Percentiles rank a stretch among this genome's conserved stretches.
Evolutionary conservation across 176 grass and related monocot species (phyloP).

Genomic region (Pontederia crassipes): DNA sequence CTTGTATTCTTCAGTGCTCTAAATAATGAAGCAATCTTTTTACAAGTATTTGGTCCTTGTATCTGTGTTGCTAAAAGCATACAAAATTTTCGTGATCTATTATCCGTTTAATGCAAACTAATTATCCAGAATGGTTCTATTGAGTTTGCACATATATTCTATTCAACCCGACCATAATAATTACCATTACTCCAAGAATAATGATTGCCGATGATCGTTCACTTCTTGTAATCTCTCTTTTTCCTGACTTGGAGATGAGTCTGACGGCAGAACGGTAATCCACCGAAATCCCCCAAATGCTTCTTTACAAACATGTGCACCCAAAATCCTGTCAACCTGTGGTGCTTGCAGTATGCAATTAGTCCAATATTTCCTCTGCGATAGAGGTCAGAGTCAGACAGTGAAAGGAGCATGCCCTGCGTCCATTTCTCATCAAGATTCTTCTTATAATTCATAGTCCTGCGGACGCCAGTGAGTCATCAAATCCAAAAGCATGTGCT

Average conservation of each 20-base stretch:
- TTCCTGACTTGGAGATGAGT: constrained; percentile 42
- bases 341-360: constrained; percentile 40
- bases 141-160: no score
- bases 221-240: constrained; percentile 28
- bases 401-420: constrained; percentile 41
- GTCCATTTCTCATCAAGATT: constrained; percentile 42
- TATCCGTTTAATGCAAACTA: no score
- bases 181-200: no score
- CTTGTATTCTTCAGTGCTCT: no score
- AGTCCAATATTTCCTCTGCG: constrained; percentile 31
- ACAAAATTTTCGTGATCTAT: no score
- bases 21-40: no score
- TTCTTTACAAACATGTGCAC: constrained; percentile 32
- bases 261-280: constrained; percentile 47
- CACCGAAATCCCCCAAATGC: constrained; percentile 38
- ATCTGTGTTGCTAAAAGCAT: no score
- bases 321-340: constrained; percentile 29
- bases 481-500: constrained; percentile 34
- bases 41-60: no score
- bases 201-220: no score
- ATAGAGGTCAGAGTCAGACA: constrained; percentile 26
- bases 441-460: constrained; percentile 35
- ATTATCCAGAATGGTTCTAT: no score
- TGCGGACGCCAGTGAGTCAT: constrained; percentile 37
- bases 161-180: no score